Evolutionary conservation across 352 stramenopile species (phyloP), one percentile per base, ranked within the genome.

Genomic region (Globisporangium rhizosaccharum): DNA sequence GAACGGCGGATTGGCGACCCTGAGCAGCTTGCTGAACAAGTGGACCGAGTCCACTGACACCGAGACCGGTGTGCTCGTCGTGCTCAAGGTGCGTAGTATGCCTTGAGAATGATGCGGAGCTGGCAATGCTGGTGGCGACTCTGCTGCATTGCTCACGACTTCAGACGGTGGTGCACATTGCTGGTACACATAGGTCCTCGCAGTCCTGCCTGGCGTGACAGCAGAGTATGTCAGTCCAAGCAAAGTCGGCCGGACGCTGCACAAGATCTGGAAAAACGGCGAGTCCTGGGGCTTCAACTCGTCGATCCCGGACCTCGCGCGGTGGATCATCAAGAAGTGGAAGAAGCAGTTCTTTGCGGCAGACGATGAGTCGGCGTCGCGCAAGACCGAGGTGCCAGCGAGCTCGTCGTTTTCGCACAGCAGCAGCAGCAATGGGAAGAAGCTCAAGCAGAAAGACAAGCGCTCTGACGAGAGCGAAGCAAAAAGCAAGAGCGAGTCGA

Each of bases 291-390:
- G 57, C 42, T 65, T 48, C 30, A 52, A 75, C 44, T 37, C 61
- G 12, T 58, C 63, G 15, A 78, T 85, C 36, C 47, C 61, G 30
- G 66, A 75, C 20, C 61, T 92, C 33, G 82, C 79, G 12, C 30
- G 51, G 0, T 90, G 72, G 69, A 61, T 87, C 30, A 76, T 87
- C 51, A 54, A 72, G 18, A 87, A 85, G 53, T 83, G 82, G 74
- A 88, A 79, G 66, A 39, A 56, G 0, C 56, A 73, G 6, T 52
- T 82, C 41, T 61, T 52, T 56, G 25, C 28, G 9, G 36, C 66
- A 33, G 67, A 57, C 48, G 50, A 65, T 18, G 73, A 57, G 36
- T 3, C 18, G 25, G 56, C 39, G 12, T 20, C 17, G 17, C 36
- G 39, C 39, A 45, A 45, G 9, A 17, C 39, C 39, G 39, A 30